Evolutionary conservation across 208 protist species (phyloP).

Genomic region (Tritrichomonas foetus): DNA sequence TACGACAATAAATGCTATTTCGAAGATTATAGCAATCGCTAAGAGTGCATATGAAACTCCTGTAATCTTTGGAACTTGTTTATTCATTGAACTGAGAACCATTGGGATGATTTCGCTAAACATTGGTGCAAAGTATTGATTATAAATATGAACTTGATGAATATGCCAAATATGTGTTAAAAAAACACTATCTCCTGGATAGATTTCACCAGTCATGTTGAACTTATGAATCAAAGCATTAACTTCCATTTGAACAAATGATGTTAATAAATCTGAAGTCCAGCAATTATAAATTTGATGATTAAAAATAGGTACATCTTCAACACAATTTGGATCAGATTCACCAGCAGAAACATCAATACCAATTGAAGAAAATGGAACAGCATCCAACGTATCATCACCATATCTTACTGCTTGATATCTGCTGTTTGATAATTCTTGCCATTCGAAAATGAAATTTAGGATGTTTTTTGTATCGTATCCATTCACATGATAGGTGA

Average conservation of each 20-base stretch:
- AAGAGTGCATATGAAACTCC: not conserved
- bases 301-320: not conserved
- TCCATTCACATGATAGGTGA: not conserved
- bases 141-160: not conserved
- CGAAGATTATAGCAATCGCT: not conserved
- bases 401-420: not conserved
- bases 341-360: not conserved
- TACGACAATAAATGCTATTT: not conserved
- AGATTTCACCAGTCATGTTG: not conserved
- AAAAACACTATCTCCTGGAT: not conserved
- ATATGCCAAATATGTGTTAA: not conserved
- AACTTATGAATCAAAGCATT: not conserved
- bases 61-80: not conserved
- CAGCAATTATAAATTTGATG: not conserved
- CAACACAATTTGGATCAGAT: not conserved
- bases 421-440: not conserved
- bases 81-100: not conserved
- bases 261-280: not conserved
- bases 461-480: not conserved
- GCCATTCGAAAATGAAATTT: not conserved
- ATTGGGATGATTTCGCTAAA: not conserved
- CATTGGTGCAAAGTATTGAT: not conserved
- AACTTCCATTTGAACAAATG: not conserved
- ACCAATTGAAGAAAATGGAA: not conserved
- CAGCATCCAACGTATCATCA: not conserved